phyloP scores from a whole-genome alignment of 345 rosid species.

The Pelargonium nanum region DNA sequence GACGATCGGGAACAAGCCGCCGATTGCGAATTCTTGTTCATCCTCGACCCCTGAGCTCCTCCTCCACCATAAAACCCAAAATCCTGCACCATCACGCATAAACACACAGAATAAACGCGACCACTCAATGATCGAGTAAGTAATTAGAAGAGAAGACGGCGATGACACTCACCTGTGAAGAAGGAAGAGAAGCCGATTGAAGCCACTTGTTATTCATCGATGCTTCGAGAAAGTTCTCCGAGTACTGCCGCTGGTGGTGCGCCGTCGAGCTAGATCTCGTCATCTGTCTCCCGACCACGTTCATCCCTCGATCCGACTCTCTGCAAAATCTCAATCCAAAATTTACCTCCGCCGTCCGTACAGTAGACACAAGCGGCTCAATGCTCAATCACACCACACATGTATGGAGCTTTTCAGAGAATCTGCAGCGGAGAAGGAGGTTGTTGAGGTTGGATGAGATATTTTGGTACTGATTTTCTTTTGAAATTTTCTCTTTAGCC shows the following conservation, averaged over 20 bases:
- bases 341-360: neutral
- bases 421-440: neutral
- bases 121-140: neutral
- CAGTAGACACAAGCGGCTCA: neutral
- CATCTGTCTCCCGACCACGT: constrained; percentile 31
- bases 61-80: constrained; percentile 22
- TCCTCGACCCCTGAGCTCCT: neutral
- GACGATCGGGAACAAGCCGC: constrained; percentile 23
- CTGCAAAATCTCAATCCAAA: neutral
- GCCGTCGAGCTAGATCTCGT: constrained; percentile 32
- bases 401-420: neutral
- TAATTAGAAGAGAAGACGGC: neutral
- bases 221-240: constrained; percentile 34
- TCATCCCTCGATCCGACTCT: constrained; percentile 13
- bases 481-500: neutral
- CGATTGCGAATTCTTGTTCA: neutral
- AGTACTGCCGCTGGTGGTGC: constrained; percentile 46
- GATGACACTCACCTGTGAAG: neutral
- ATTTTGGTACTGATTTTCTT: neutral
- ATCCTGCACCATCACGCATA: constrained; percentile 15
- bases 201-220: constrained; percentile 30
- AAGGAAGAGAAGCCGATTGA: constrained; percentile 18
- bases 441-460: neutral
- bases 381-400: too few relatives aligned
- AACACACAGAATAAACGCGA: neutral